These are phyloP conservation scores for Ustilago bromivora DNA, from an alignment of 1,284 basidiomycete species.

Conservation along the genomic window DNA sequence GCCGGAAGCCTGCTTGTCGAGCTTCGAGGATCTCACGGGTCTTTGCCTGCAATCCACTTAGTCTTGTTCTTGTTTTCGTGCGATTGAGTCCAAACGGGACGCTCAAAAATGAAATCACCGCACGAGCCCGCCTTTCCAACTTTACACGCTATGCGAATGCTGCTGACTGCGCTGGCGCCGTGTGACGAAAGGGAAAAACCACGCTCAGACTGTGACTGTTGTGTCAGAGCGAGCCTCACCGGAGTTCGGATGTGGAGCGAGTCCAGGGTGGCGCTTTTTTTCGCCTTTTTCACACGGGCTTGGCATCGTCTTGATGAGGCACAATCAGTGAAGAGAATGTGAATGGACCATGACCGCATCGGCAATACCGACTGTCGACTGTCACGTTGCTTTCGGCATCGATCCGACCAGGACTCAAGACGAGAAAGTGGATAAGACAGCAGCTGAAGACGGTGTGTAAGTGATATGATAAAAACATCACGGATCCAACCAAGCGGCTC, in stretches of 20 bases:
- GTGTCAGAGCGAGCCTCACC: not conserved
- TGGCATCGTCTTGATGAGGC: not conserved
- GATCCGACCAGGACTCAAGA: not conserved
- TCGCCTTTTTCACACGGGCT: not conserved
- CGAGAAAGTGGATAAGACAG: not conserved
- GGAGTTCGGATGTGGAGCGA: slow-evolving; percentile 12
- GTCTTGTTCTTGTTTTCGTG: no score
- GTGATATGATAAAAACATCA: not conserved
- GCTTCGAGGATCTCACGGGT: no score
- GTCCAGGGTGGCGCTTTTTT: not conserved
- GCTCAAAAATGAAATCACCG: not conserved
- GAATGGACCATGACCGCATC: not conserved
- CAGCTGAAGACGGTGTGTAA: not conserved
- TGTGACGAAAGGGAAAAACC: not conserved
- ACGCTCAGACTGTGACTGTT: not conserved
- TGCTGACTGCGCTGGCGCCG: not conserved
- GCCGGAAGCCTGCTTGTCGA: no score
- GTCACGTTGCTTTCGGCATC: not conserved
- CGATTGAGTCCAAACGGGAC: not conserved
- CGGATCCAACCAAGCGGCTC: not conserved
- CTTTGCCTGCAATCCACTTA: no score
- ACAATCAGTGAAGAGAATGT: no score
- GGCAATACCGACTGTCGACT: not conserved
- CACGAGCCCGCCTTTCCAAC: not conserved
- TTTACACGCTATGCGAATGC: not conserved